Conservation (phyloP, 345 rosid species). For the Anacardium occidentale region DNA sequence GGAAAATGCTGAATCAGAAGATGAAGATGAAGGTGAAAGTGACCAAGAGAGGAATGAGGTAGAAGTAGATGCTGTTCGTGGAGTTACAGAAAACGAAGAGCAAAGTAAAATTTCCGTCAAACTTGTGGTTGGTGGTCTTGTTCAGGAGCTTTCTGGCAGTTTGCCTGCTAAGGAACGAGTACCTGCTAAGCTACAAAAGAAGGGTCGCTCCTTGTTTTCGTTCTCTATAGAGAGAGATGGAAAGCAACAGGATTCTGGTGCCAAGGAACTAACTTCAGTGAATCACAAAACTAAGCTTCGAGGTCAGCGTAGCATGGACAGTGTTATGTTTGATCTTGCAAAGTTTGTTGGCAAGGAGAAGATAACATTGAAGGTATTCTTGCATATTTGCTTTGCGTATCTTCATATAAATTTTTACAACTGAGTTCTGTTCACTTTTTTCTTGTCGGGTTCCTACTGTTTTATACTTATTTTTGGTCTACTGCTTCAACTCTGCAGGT, state of each 20-base stretch:
- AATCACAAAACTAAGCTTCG: constrained; percentile 57
- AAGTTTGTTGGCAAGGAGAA: constrained; percentile 80
- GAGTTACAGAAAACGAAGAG: constrained; percentile 51
- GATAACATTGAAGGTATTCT: constrained; percentile 83
- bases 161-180: constrained; percentile 54
- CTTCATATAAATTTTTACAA: constrained; percentile 1
- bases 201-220: constrained; percentile 55
- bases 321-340: constrained; percentile 73
- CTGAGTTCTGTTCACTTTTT: constrained; percentile 7
- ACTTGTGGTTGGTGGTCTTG: constrained; percentile 74
- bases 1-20: constrained; percentile 58
- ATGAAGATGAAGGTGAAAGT: constrained; percentile 46
- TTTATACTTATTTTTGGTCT: constrained; percentile 17
- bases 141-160: constrained; percentile 54
- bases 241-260: constrained; percentile 40
- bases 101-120: constrained; percentile 68
- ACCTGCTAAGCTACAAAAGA: constrained; percentile 73
- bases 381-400: background rate
- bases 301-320: constrained; percentile 62
- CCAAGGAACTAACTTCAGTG: constrained; percentile 41
- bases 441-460: background rate
- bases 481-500: constrained; percentile 44
- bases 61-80: constrained; percentile 48
- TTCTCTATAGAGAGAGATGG: constrained; percentile 67
- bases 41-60: constrained; percentile 52